Base-by-base conservation (phyloP, 1,139 yeast genomes). In the Geotrichum phurueaensis region DNA sequence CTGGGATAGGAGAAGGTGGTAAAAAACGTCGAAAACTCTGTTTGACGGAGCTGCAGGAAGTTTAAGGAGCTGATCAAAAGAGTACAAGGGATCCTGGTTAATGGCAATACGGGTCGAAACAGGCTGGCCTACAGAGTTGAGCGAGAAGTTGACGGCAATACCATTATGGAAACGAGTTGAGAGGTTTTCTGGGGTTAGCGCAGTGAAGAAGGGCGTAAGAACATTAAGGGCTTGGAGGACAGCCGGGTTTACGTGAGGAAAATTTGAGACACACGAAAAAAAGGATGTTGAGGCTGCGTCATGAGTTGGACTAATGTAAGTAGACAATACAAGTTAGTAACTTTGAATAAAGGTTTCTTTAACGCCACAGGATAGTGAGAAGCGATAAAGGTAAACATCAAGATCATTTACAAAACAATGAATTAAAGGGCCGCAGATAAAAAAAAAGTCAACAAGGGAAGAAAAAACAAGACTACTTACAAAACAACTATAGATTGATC, bases 131-230 rank as follows among this genome's bases (percentile, higher is more conserved):
- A 64, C 62, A 6, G 71, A 54, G 59, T 71, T 70, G 25, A 76
- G 67, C 13, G 73, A 67, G 23, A 76, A 64, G 3, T 66, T 60
- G 9, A 73, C 73, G 1, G 71, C 64, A 10, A 73, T 63, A 33
- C 78, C 78, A 58, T 71, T 71, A 62, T 76, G 79, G 62, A 68
- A 73, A 9, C 73, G 62, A 3, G 73, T 68, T n/a, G 76, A 69
- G 47, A 74, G 67, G 62, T 75, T 75, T 45, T 65, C 68, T 13
- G 76, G 77, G 13, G 75, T 71, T 61, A 69, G 65, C 2, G 76
- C 76, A 2, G 76, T 72, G 56, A 76, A 59, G 60, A 76, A 76
- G n/a, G 79, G 78, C 54, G 73, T 65, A 49, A 76, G 59, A 7
- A 73, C 78, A 48, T 71, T 69, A 58, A 76, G 66, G 4, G 76